Percentiles rank a stretch among this genome's conserved stretches.
Evolutionary conservation across 1,284 basidiomycete species (phyloP).

Genomic region (Cryptococcus neoformans): DNA sequence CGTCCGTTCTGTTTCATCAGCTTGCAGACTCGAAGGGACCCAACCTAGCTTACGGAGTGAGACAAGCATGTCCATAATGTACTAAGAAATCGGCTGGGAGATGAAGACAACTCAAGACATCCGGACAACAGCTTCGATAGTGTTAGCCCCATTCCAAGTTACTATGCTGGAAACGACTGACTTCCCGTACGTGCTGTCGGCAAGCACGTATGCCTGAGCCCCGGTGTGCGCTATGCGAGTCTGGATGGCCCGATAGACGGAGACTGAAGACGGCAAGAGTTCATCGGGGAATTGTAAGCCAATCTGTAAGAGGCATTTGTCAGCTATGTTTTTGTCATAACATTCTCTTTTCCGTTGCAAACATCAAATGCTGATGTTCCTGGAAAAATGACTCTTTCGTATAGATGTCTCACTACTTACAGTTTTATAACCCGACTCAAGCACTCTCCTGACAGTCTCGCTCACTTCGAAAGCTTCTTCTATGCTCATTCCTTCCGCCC

Average conservation of each 20-base stretch:
- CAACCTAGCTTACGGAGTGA: constrained; percentile 57
- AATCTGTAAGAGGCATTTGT: constrained; percentile 56
- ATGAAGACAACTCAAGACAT: constrained; percentile 93
- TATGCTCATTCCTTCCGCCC: constrained; percentile 26
- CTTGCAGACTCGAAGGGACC: background rate
- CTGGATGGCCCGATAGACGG: constrained; percentile 74
- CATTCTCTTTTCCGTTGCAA: background rate
- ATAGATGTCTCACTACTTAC: constrained; percentile 23
- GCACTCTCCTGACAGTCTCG: constrained; percentile 43
- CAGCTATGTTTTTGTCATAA: background rate
- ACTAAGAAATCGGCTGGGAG: constrained; percentile 88
- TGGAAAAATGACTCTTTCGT: background rate
- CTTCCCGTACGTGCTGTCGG: constrained; percentile 98
- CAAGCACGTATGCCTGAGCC: constrained; percentile 76
- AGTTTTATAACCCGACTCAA: constrained; percentile 45
- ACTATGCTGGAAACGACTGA: constrained; percentile 43
- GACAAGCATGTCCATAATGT: constrained; percentile 95
- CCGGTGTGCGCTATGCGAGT: constrained; percentile 50
- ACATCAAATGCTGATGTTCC: background rate
- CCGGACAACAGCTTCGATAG: constrained; percentile 82
- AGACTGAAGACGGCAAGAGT: constrained; percentile 80
- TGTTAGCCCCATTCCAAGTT: background rate
- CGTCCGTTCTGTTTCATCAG: constrained; percentile 37
- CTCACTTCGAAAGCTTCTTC: constrained; percentile 50
- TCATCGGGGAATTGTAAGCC: constrained; percentile 97